phyloP scores from a whole-genome alignment of 2,329 filamentous ascomycete species.

The Remersonia thermophila region DNA sequence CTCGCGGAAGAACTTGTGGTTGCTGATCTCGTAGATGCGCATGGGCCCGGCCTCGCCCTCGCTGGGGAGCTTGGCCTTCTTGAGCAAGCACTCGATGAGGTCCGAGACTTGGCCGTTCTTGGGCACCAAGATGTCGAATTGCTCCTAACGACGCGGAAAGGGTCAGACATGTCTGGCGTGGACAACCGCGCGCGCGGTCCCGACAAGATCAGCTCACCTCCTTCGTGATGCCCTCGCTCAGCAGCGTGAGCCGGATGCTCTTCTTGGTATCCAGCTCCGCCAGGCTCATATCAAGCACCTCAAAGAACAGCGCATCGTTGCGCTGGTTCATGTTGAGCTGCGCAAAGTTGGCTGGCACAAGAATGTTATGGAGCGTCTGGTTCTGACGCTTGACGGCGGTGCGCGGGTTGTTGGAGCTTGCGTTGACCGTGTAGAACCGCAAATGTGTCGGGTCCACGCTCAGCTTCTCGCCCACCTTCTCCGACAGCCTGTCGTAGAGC shows the following conservation, averaged over 20 bases:
- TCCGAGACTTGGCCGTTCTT: slow-evolving; percentile 76
- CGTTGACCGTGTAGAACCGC: slow-evolving; percentile 79
- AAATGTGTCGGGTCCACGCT: slow-evolving; percentile 73
- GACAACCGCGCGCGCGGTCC: no score
- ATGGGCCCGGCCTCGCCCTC: slow-evolving; percentile 59
- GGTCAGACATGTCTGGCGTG: no score
- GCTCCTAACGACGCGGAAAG: slow-evolving; percentile 55
- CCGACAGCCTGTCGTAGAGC: slow-evolving; percentile 74
- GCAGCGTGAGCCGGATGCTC: slow-evolving; percentile 66
- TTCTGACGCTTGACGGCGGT: slow-evolving; percentile 61
- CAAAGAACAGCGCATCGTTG: slow-evolving; percentile 74
- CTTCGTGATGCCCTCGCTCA: slow-evolving; percentile 84
- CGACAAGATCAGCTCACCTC: slow-evolving; percentile 61
- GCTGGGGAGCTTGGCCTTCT: slow-evolving; percentile 67
- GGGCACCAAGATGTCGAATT: slow-evolving; percentile 70
- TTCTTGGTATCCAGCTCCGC: slow-evolving; percentile 92
- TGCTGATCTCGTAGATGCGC: slow-evolving; percentile 71
- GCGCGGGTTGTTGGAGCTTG: slow-evolving; percentile 65
- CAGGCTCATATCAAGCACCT: slow-evolving; percentile 86
- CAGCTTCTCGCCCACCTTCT: slow-evolving; percentile 69
- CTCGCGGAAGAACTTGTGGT: slow-evolving; percentile 73
- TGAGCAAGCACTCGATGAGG: slow-evolving; percentile 61
- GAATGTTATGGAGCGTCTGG: slow-evolving; percentile 64
- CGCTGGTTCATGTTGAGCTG: slow-evolving; percentile 60
- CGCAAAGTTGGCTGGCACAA: slow-evolving; percentile 60